phyloP scores from a whole-genome alignment of 148 eudicot genomes.

The Cornus controversa region DNA sequence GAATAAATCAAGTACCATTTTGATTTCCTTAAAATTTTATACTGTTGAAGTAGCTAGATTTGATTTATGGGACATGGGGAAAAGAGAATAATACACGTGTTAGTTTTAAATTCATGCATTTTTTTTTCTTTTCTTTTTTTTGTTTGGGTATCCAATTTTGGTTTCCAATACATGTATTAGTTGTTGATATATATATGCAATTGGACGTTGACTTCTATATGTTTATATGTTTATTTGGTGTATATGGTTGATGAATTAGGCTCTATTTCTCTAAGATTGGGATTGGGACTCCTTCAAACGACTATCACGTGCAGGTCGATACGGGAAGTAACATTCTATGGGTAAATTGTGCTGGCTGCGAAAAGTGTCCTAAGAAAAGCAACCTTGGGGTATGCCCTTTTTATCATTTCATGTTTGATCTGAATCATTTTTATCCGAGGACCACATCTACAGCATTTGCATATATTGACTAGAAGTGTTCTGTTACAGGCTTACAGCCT shows the following conservation, averaged over 20 bases:
- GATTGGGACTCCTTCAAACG: constrained; percentile 71
- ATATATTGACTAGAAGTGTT: constrained; percentile 19
- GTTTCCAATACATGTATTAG: background rate
- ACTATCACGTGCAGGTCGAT: constrained; percentile 80
- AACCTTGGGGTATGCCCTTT: constrained; percentile 61
- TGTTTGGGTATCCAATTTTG: too few species aligned
- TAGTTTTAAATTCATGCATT: background rate
- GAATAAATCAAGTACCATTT: too few species aligned
- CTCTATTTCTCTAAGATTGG: constrained; percentile 67
- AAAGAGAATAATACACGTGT: background rate
- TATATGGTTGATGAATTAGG: constrained; percentile 36
- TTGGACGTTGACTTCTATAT: background rate
- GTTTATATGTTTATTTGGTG: background rate
- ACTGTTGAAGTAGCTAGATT: too few species aligned
- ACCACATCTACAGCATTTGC: background rate
- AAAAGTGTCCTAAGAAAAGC: constrained; percentile 63
- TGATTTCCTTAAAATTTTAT: too few species aligned
- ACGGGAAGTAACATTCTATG: constrained; percentile 91
- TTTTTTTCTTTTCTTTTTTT: background rate
- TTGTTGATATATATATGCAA: background rate
- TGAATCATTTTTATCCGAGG: background rate
- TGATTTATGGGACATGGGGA: background rate
- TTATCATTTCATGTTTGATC: background rate
- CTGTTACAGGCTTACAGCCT: constrained; percentile 1
- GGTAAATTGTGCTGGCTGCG: constrained; percentile 78